Base-by-base conservation (phyloP, 768 basidiomycete genomes). In the Lactarius deliciosus region DNA sequence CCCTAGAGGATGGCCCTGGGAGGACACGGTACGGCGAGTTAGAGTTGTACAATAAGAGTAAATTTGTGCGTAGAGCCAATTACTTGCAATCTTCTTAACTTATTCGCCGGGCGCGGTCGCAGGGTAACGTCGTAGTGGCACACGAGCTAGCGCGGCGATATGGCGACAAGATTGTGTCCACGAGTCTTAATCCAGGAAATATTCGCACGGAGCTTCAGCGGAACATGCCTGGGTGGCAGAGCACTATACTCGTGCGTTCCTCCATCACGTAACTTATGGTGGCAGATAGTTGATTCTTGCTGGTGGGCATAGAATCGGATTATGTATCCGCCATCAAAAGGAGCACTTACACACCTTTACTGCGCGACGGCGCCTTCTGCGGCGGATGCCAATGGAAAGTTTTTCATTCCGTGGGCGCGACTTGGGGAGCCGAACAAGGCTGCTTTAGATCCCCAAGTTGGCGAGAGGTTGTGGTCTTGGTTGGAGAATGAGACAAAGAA, bases 61-160 rank as follows among this genome's bases (percentile, higher is more conserved):
- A 34, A 34, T 34, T 34, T 1, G 32, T 34, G 32, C 30, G 30
- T 32, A 32, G 30, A 32, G 7, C 30, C 30, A 0, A 32, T 5
- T 32, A 32, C 3, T 32, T 9, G 0, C 30, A 32, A 32, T 8
- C 30, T 3, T 41, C 1, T n/a, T 36, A 3, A 36, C 38, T 13
- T 5, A 6, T 36, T 30, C 10, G 18, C 18, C 60, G 59, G 55
- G 57, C 64, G 15, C 16, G 32, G 1, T 34, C 45, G 40, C 20
- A 71, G 70, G 84, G 76, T 16, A 81, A 82, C 61, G 74, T 82
- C 0, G 76, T 83, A 3, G 72, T 79, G 15, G 75, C 82, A 5
- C 69, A 76, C 25, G 85, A 85, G 70, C 73, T 85, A 28, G 81
- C 80, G 30, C 73, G 81, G 57, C 76, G 81, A 64, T 81, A 82